Percentiles rank a stretch among this genome's conserved stretches.
These are phyloP conservation scores for Camellia granthamiana DNA, from an alignment of 148 eudicot species.

Conservation along the genomic window DNA sequence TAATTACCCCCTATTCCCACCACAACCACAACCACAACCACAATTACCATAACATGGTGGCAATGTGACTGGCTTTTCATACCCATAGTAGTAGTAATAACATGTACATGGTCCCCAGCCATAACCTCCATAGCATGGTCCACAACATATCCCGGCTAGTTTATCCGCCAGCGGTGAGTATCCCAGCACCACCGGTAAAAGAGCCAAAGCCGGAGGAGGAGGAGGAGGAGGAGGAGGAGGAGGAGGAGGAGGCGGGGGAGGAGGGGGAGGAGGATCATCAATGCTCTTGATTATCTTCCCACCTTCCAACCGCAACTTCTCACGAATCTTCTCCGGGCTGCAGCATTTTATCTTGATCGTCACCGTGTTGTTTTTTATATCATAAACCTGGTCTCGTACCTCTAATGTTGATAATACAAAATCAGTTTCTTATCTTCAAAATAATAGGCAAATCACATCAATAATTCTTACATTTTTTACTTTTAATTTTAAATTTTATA, in stretches of 20 bases:
- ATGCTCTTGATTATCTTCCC: no score
- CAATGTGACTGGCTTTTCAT: background rate
- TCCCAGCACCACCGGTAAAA: background rate
- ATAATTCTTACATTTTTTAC: no score
- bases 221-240: background rate
- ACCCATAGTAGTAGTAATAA: background rate
- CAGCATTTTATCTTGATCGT: background rate
- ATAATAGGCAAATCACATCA: no score
- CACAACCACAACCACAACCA: background rate
- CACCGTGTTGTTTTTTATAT: background rate
- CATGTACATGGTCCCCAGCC: background rate
- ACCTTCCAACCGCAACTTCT: background rate
- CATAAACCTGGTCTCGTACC: background rate
- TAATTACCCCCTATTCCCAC: no score
- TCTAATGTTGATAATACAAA: no score
- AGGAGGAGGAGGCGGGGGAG: background rate
- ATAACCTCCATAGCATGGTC: background rate
- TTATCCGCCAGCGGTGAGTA: background rate
- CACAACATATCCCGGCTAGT: background rate
- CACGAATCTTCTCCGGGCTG: background rate
- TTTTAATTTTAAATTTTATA: no score
- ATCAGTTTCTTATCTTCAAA: no score
- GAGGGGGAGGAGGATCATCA: background rate
- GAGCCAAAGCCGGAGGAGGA: no score
- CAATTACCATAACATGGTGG: no score